phyloP scores from a whole-genome alignment of 306 rosid species.

The Glycyrrhiza uralensis region DNA sequence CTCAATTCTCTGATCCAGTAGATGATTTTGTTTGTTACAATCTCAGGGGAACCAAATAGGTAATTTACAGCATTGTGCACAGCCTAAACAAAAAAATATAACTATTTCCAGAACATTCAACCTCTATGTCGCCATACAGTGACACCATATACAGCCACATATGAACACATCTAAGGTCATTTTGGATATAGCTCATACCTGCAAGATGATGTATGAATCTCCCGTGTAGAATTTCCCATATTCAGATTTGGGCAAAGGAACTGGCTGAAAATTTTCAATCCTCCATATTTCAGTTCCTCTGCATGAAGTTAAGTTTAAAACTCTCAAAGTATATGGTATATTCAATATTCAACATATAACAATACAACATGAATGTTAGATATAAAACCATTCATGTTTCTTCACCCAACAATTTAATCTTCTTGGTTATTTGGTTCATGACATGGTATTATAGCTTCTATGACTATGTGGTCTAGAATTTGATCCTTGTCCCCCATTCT shows the following conservation, averaged over 20 bases:
- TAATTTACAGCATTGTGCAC: not conserved
- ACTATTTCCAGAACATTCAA: not conserved
- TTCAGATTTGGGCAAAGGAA: conserved; percentile 83
- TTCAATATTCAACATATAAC: conserved; percentile 17
- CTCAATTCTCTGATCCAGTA: not conserved
- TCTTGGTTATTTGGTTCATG: conserved; percentile 7
- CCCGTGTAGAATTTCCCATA: conserved; percentile 91
- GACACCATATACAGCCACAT: not conserved
- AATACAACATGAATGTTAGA: not conserved
- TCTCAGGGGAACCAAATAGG: not conserved
- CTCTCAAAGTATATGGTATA: conserved; percentile 21
- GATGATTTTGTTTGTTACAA: not conserved
- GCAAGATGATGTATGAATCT: conserved; percentile 85
- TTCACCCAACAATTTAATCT: not conserved
- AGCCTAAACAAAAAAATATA: not conserved
- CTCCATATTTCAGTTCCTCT: conserved; percentile 99
- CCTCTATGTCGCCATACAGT: not conserved
- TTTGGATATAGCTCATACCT: conserved; percentile 46
- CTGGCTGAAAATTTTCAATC: conserved; percentile 91
- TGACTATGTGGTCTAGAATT: not conserved
- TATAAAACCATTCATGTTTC: not conserved
- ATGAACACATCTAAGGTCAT: not conserved
- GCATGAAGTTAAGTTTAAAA: conserved; percentile 57
- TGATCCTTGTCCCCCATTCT: not conserved
- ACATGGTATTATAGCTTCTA: not conserved